phyloP scores from a whole-genome alignment of 495 filamentous ascomycete species.

The Cairneyella variabilis region DNA sequence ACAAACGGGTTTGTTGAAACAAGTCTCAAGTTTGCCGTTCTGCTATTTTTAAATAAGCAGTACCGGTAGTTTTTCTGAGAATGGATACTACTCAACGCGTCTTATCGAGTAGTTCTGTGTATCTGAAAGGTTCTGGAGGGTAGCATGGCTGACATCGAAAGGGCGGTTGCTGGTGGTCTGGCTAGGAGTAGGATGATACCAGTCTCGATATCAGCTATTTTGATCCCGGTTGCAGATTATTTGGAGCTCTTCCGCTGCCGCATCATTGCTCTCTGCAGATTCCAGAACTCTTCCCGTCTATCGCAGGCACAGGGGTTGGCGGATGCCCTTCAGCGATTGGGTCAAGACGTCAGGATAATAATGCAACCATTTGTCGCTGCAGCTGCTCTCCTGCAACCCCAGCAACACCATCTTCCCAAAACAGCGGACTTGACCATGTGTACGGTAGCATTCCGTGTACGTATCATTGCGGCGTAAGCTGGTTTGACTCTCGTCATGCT shows the following conservation, averaged over 20 bases:
- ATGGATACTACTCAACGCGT: no score
- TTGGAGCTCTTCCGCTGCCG: neutral
- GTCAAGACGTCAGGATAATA: neutral
- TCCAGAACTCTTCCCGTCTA: no score
- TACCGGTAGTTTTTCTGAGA: no score
- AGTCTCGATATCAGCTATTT: neutral
- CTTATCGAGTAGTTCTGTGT: no score
- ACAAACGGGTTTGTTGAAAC: neutral
- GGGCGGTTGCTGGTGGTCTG: neutral
- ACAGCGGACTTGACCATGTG: neutral
- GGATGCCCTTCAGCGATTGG: neutral
- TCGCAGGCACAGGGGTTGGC: neutral
- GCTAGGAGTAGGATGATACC: neutral
- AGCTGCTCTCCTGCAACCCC: constrained; percentile 8
- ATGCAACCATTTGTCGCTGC: no score
- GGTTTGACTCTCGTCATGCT: no score
- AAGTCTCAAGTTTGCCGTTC: neutral
- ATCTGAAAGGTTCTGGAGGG: no score
- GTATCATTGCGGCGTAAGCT: no score
- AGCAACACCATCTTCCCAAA: constrained; percentile 5
- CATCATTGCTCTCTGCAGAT: no score
- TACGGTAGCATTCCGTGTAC: no score
- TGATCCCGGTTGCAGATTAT: neutral
- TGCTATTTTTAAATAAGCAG: neutral
- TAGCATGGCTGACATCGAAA: neutral